Evolutionary conservation across 192 early-diverging fungal species (phyloP), one percentile per base, ranked within the genome.

Genomic region (Mortierella hygrophila): DNA sequence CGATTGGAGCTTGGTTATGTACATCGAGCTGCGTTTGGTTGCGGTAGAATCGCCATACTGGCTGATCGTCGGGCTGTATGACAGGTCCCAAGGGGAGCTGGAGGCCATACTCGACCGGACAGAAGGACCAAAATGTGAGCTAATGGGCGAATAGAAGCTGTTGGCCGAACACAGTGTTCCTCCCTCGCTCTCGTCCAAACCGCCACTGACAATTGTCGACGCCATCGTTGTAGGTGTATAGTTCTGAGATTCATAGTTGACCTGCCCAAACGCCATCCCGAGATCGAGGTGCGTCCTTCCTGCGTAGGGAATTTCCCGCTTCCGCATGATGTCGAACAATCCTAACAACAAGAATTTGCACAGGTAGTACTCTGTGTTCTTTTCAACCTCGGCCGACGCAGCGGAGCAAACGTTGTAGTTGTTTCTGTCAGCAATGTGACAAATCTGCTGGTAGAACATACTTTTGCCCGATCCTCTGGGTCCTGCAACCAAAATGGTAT

Each of bases 401-500:
- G 72, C 79, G n/a, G 77, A 83, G 72, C 89, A 91, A n/a, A 76
- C 70, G 6, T 77, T 37, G 20, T 88, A 81, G 11, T 75, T 75
- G 44, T 83, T 55, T 1, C 74, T 73, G 42, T 72, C 65, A 2
- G 89, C 82, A n/a, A 77, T 72, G 46, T 80, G 80, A 21, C 84
- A 86, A 15, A 91, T 77, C 4, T 83, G 81, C 23, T 87, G 86
- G 63, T 88, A 90, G 65, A 91, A 91, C 42, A 86, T 83, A 57
- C 89, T 88, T 55, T 91, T 91, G 18, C 90, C 90, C 16, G 81
- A 87, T 41, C 90, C 90, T 23, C 88, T 77, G 5, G 89, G 76
- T 0, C 90, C 90, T 2, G 75, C 76, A 15, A 91, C 81, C n/a
- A 89, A 57, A 8, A 91, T 38, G 6, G 82, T 70, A 70, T 91